Evolutionary conservation across 306 rosid species (phyloP), one percentile per base, ranked within the genome.

Genomic region (Rubus parviflorus): DNA sequence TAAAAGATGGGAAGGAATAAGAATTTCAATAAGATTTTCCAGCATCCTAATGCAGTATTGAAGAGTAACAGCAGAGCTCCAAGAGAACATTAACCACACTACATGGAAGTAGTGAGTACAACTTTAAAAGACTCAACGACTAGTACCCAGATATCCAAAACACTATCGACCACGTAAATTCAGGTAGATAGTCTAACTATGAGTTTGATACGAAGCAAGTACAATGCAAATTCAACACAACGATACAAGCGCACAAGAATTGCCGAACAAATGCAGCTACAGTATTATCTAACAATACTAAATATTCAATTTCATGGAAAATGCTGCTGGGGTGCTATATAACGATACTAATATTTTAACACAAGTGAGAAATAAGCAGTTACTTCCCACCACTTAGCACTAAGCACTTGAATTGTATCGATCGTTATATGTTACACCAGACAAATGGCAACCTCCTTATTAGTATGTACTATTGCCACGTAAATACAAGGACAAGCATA

Each of bases 1-100:
- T 80, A 22, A 78, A 85, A 81, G 49, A 70, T 56, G 51, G 47
- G 23, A 81, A 77, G 71, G 66, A 70, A 85, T 7, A 75, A 23
- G 37, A 64, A 58, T 51, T 63, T 38, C 80, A 74, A 22, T 54
- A 68, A 68, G 72, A 69, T 20, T 75, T 65, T n/a, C 61, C 15
- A 48, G 68, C 69, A 62, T 65, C 40, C 22, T 22, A 64, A 64
- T 8, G 67, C 72, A 54, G 53, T 61, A 73, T 62, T 79, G 66
- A 64, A 66, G 45, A 69, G 71, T 66, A 52, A 25, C 68, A 74
- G 25, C 38, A 67, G 61, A 72, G 46, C 41, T 51, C 70, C 64
- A 53, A 43, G 20, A 64, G 13, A 46, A 60, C 11, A 68, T 80
- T 58, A 72, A 77, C 61, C 54, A 20, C 43, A 57, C 53, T 15